Conservation (phyloP, 352 stramenopile species). For the Phytophthora megakarya region DNA sequence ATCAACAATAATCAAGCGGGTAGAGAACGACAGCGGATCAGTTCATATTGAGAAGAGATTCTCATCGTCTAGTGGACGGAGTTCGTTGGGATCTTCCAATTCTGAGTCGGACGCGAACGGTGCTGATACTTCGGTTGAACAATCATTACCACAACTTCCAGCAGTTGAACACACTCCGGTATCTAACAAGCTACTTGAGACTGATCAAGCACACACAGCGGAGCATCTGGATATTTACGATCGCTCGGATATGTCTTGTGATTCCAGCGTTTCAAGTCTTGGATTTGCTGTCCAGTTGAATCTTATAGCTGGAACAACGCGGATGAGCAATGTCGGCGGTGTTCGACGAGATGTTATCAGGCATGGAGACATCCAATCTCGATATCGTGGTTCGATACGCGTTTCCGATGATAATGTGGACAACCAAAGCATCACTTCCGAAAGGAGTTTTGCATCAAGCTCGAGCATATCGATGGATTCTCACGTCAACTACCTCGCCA, state of each 20-base stretch:
- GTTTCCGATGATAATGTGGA: conserved; percentile 14
- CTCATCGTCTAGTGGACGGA: conserved; percentile 7
- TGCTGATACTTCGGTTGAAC: conserved; percentile 6
- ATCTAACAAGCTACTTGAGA: background rate
- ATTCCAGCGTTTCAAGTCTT: conserved; percentile 51
- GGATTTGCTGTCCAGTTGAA: conserved; percentile 54
- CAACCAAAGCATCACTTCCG: conserved; percentile 18
- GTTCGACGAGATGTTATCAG: background rate
- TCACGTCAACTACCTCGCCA: conserved; percentile 53
- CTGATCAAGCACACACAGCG: background rate
- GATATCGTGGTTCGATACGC: background rate
- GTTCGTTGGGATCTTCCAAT: conserved; percentile 17
- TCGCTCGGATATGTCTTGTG: conserved; percentile 36
- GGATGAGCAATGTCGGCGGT: conserved; percentile 15
- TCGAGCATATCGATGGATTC: conserved; percentile 55
- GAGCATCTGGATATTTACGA: conserved; percentile 3
- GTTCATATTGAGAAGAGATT: background rate
- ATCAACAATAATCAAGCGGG: background rate
- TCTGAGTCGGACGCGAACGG: conserved; percentile 12
- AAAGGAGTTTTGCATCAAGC: conserved; percentile 44
- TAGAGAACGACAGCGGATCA: background rate
- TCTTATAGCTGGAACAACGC: conserved; percentile 37
- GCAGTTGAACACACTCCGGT: background rate
- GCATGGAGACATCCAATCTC: background rate
- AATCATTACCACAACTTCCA: background rate